These are phyloP conservation scores for Leccinum subrobustum DNA, from an alignment of 1,284 basidiomycete species.

Conservation along the genomic window DNA sequence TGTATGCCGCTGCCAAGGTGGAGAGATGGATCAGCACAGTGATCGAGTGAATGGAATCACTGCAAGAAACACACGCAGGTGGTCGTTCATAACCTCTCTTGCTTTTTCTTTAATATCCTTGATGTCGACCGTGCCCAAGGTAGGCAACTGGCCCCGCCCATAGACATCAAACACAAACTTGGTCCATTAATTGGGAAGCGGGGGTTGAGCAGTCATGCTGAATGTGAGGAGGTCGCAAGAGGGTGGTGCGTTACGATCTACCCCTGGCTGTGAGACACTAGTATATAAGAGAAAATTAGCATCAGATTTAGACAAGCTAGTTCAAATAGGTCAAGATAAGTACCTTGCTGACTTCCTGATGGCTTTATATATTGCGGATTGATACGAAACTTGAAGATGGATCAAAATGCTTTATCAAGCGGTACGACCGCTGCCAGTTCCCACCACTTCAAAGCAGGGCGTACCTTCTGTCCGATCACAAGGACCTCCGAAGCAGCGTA, in stretches of 20 bases:
- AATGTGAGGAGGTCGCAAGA: background rate
- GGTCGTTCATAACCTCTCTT: constrained; percentile 45
- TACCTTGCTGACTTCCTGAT: no score
- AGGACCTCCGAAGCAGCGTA: no score
- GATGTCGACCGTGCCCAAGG: constrained; percentile 50
- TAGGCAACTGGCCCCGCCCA: constrained; percentile 36
- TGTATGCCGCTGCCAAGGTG: constrained; percentile 39
- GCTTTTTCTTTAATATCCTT: constrained; percentile 54
- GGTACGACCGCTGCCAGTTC: background rate
- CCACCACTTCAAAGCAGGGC: no score
- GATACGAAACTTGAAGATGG: background rate
- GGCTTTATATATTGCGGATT: background rate
- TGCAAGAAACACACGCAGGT: constrained; percentile 36
- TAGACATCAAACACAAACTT: constrained; percentile 38
- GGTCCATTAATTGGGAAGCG: constrained; percentile 27
- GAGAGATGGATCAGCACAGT: background rate
- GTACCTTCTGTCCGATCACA: background rate
- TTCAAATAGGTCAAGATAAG: no score
- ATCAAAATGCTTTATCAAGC: background rate
- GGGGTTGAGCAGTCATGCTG: constrained; percentile 23
- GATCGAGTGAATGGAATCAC: background rate
- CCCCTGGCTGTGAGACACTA: background rate
- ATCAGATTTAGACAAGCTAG: background rate
- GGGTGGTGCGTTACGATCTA: background rate
- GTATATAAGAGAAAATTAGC: background rate